Evolutionary conservation across 345 rosid species (phyloP).

Genomic region (Lepidium africanum): DNA sequence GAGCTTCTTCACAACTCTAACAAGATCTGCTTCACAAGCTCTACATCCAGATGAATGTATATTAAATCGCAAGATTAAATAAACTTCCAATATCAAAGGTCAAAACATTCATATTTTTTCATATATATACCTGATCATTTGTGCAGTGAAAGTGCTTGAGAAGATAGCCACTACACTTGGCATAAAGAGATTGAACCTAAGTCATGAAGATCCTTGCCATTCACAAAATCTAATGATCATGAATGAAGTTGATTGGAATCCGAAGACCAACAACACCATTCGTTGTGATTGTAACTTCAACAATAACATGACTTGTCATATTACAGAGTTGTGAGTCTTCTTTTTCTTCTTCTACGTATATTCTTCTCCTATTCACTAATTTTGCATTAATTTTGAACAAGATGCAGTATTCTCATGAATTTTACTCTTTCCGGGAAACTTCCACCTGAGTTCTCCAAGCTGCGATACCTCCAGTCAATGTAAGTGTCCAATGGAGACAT

Average conservation of each 20-base stretch:
- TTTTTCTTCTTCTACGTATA: too few relatives aligned
- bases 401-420: not conserved
- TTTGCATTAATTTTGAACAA: not conserved
- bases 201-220: conserved; percentile 2
- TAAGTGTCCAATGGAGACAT: too few relatives aligned
- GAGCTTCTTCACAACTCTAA: not conserved
- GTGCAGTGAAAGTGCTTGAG: not conserved
- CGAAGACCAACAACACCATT: not conserved
- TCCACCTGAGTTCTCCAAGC: conserved; percentile 2
- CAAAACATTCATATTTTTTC: too few relatives aligned
- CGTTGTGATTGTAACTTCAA: conserved; percentile 3
- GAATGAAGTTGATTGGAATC: not conserved
- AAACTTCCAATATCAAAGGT: too few relatives aligned
- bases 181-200: not conserved
- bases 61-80: too few relatives aligned
- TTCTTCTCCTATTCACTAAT: not conserved
- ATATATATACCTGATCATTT: not conserved
- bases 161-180: conserved; percentile 22
- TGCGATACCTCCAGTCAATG: not conserved
- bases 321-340: conserved; percentile 15
- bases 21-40: not conserved
- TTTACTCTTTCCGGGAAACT: not conserved
- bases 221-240: not conserved
- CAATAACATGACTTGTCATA: conserved; percentile 4
- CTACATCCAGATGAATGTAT: not conserved